Evolutionary conservation across 495 filamentous ascomycete genomes (phyloP), one percentile per base, ranked within the genome.

Genomic region (Arthonia radiata): DNA sequence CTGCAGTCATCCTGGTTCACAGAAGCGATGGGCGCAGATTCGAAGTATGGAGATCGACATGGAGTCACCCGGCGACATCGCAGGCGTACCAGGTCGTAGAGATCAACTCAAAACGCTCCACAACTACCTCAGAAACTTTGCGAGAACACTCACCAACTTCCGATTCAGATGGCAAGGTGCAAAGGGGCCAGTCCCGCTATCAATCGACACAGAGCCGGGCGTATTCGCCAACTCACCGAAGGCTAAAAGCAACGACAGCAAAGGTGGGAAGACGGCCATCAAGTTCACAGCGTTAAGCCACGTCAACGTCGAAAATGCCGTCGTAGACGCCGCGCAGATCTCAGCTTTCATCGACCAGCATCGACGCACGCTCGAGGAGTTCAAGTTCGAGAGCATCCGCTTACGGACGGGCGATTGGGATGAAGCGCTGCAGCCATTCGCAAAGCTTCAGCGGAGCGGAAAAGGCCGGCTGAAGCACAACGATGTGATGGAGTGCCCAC

Each of bases 81-180:
- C 55, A 6, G 43, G 48, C 0, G 45, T 44, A 3, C 54, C 59
- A 3, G 59, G 60, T n/a, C n/a, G n/a, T 13, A 52, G 59, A 1
- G 74, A 80, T 40, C 71, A 82, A 39, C 56, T 78, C 19, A 79
- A 76, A 40, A 56, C 75, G 28, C 57, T 82, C 5, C 68, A 81
- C 26, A 59, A 66, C 26, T 81, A 74, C 40, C 57, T 82, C 28
- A 58, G 66, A 16, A 50, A 45, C 31, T 71, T 80, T 39, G 57
- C 69, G 1, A 36, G 49, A n/a, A 48, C 39, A 22, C 50, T 86
- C 1, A 59, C 61, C 24, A 63, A 59, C 31, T 52, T 82, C 28
- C 51, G 49, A 25, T 80, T 82, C 41, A 60, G 57, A 16, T 82
- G 77, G 74, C 51, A 61, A 26, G 72, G 74, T 17, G 48, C 52